Evolutionary conservation across 768 basidiomycete species (phyloP).

Genomic region (Rhodocollybia butyracea): DNA sequence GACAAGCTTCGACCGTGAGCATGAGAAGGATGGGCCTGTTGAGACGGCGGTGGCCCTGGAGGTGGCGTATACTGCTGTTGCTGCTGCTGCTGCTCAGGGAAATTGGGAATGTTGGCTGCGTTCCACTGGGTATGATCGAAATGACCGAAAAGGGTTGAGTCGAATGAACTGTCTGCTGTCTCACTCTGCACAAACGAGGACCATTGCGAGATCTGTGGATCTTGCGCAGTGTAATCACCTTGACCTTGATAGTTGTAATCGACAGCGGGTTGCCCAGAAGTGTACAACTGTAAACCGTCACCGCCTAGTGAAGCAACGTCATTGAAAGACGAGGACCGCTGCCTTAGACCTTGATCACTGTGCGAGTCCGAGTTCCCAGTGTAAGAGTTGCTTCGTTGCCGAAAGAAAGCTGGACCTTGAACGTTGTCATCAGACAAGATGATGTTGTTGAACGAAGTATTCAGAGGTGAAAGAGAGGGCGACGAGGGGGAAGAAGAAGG

Average conservation of each 20-base stretch:
- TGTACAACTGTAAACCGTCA: not conserved
- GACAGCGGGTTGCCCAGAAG: not conserved
- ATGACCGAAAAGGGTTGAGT: not conserved
- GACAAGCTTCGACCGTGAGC: conserved; percentile 2
- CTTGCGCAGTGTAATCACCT: not conserved
- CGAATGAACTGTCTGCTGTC: not conserved
- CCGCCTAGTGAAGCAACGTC: not conserved
- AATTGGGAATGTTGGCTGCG: not conserved
- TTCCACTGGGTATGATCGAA: not conserved
- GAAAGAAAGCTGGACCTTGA: not conserved
- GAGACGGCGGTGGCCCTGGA: conserved; percentile 1
- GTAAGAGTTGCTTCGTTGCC: conserved; percentile 4
- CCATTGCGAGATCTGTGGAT: not conserved
- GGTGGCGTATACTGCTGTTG: conserved; percentile 5
- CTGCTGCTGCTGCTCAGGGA: too few relatives aligned
- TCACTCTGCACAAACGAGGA: not conserved
- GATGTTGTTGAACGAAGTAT: conserved; percentile 4
- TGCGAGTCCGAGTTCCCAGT: not conserved
- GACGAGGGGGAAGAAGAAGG: conserved; percentile 7
- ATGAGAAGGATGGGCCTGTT: too few relatives aligned
- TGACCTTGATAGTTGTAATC: not conserved
- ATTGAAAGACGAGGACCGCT: conserved; percentile 1
- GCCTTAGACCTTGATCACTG: not conserved
- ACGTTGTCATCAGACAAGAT: not conserved
- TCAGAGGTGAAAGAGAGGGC: conserved; percentile 3